Evolutionary conservation across 2,329 filamentous ascomycete genomes (phyloP).

Genomic region (Pseudofabraea citricarpa): DNA sequence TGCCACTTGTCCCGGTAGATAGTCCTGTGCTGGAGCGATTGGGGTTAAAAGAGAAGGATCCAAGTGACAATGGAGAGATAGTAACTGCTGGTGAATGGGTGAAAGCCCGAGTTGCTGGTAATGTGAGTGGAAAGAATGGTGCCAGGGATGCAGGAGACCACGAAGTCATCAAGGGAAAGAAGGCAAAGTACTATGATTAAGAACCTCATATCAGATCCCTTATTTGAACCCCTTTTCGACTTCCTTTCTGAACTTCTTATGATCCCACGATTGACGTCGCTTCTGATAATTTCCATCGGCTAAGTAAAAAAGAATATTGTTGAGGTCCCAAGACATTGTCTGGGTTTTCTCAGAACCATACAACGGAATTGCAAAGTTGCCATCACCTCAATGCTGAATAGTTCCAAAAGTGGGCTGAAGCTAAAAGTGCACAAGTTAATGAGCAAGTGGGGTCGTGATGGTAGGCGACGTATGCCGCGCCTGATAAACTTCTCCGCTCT

Average conservation of each 20-base stretch:
- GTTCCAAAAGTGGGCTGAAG: too few species aligned
- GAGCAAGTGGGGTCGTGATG: too few species aligned
- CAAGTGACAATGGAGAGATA: constrained; percentile 19
- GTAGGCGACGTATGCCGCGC: too few species aligned
- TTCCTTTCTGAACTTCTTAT: too few species aligned
- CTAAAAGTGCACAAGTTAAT: too few species aligned
- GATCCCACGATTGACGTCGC: not conserved
- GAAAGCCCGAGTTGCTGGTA: constrained; percentile 23
- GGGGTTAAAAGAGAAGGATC: constrained; percentile 15
- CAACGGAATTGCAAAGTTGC: too few species aligned
- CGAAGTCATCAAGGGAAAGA: not conserved
- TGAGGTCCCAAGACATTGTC: not conserved
- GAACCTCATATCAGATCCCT: not conserved
- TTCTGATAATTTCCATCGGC: not conserved
- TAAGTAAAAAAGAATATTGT: not conserved
- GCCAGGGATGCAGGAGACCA: not conserved
- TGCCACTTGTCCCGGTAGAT: constrained; percentile 18
- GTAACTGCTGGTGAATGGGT: constrained; percentile 39
- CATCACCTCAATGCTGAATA: too few species aligned
- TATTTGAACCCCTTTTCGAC: too few species aligned
- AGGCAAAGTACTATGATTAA: not conserved
- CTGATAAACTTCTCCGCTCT: too few species aligned
- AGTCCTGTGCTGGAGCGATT: constrained; percentile 23
- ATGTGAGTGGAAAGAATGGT: not conserved
- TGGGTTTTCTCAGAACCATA: too few species aligned